Evolutionary conservation across 2,329 filamentous ascomycete species (phyloP).

Genomic region (Aspergillus sp.): DNA sequence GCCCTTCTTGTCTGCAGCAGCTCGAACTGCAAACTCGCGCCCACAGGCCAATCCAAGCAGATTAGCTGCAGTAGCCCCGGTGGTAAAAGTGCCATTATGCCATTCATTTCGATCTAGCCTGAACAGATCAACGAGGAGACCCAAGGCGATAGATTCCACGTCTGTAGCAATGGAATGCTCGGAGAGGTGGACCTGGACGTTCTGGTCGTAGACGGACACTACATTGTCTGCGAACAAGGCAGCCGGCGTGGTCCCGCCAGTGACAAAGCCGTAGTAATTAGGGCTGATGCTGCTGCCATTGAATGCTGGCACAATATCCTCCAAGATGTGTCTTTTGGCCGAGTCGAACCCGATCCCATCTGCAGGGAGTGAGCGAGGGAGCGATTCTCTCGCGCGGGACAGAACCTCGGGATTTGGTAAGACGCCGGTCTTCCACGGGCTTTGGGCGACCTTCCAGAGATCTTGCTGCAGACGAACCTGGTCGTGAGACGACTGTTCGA

Average conservation of each 20-base stretch:
- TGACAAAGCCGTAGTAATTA: conserved; percentile 87
- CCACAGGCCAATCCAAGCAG: conserved; percentile 67
- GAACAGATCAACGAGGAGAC: conserved; percentile 68
- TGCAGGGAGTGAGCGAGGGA: conserved; percentile 28
- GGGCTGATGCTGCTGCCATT: conserved; percentile 64
- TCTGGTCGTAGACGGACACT: conserved; percentile 80
- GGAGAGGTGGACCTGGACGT: conserved; percentile 78
- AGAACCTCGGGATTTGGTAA: conserved; percentile 32
- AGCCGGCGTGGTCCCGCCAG: conserved; percentile 74
- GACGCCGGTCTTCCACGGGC: conserved; percentile 29
- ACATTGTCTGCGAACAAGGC: conserved; percentile 80
- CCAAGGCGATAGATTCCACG: conserved; percentile 71
- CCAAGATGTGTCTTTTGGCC: conserved; percentile 39
- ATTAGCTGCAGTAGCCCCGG: conserved; percentile 68
- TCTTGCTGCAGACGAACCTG: conserved; percentile 23
- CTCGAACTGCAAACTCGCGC: conserved; percentile 57
- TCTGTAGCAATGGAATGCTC: conserved; percentile 72
- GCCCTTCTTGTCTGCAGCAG: conserved; percentile 42
- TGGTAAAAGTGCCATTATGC: conserved; percentile 78
- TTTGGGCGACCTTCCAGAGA: conserved; percentile 32
- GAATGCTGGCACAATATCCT: conserved; percentile 54
- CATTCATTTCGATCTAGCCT: conserved; percentile 55
- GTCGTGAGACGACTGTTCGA: conserved; percentile 10
- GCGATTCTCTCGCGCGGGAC: conserved; percentile 32
- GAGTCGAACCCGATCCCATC: conserved; percentile 32